Conservation (phyloP, 1,284 basidiomycete genomes). For the Trametes versicolor region DNA sequence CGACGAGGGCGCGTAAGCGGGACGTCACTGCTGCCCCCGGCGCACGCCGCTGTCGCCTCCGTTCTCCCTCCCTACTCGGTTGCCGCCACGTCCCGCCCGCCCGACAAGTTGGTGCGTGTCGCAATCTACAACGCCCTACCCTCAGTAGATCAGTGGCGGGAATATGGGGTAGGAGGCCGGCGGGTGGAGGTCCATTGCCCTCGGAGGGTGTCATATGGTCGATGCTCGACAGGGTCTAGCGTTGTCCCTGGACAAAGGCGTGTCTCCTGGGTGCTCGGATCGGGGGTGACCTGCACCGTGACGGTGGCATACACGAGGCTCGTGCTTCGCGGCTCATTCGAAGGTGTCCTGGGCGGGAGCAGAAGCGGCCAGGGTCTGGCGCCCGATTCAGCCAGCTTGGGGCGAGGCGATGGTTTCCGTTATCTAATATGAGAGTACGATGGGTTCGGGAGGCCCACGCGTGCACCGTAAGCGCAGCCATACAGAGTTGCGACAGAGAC, state of each 20-base stretch:
- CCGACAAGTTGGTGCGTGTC: no score
- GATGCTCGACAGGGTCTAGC: background rate
- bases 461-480: slow-evolving; percentile 6
- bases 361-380: no score
- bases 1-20: background rate
- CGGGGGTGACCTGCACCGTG: background rate
- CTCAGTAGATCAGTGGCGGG: background rate
- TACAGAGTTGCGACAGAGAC: background rate
- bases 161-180: background rate
- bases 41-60: background rate
- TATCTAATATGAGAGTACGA: no score
- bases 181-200: background rate
- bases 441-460: background rate
- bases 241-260: background rate
- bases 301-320: background rate
- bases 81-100: background rate
- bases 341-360: background rate
- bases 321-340: background rate
- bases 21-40: background rate
- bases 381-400: background rate
- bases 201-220: background rate
- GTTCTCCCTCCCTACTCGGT: background rate
- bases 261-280: slow-evolving; percentile 1
- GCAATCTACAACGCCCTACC: background rate
- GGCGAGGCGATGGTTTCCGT: background rate